A percentile compares a stretch with the other conserved stretches of the same genome.
Evolutionary conservation across 1,284 basidiomycete species (phyloP).

Genomic region (Cryptococcus maquisensis): DNA sequence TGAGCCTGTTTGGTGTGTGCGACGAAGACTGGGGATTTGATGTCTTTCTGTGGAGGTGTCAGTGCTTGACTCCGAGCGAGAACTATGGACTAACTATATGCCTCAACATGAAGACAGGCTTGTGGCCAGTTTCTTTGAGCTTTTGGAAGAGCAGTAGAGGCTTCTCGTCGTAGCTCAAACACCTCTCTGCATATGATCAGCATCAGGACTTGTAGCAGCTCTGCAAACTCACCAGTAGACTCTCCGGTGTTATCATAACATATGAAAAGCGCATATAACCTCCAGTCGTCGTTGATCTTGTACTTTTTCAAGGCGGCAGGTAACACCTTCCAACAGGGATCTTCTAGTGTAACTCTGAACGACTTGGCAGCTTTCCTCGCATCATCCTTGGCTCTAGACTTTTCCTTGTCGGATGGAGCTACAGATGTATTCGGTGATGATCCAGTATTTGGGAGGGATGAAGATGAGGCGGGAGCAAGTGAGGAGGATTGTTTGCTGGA

Average conservation of each 20-base stretch:
- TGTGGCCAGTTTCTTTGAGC: constrained; percentile 93
- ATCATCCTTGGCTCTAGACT: constrained; percentile 34
- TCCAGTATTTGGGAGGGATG: constrained; percentile 1
- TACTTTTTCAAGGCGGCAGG: constrained; percentile 98
- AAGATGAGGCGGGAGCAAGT: not conserved
- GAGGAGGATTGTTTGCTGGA: not conserved
- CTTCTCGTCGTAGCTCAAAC: constrained; percentile 96
- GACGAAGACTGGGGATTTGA: constrained; percentile 90
- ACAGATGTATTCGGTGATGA: not conserved
- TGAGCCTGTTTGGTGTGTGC: constrained; percentile 86
- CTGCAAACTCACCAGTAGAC: constrained; percentile 60
- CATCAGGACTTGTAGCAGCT: not conserved
- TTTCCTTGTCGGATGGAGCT: constrained; percentile 15
- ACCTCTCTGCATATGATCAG: constrained; percentile 63
- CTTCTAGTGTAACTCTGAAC: constrained; percentile 70
- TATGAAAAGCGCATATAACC: constrained; percentile 98
- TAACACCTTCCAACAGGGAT: constrained; percentile 96
- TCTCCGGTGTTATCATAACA: constrained; percentile 87
- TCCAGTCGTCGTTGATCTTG: constrained; percentile 98
- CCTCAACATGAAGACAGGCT: constrained; percentile 97
- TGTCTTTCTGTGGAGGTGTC: constrained; percentile 56
- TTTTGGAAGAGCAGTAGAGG: constrained; percentile 94
- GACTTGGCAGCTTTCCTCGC: constrained; percentile 49
- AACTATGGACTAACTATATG: constrained; percentile 67
- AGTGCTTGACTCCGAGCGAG: constrained; percentile 16